phyloP scores from a whole-genome alignment of 371 early-diverging fungal genomes.

The Agmasoma carcini region DNA sequence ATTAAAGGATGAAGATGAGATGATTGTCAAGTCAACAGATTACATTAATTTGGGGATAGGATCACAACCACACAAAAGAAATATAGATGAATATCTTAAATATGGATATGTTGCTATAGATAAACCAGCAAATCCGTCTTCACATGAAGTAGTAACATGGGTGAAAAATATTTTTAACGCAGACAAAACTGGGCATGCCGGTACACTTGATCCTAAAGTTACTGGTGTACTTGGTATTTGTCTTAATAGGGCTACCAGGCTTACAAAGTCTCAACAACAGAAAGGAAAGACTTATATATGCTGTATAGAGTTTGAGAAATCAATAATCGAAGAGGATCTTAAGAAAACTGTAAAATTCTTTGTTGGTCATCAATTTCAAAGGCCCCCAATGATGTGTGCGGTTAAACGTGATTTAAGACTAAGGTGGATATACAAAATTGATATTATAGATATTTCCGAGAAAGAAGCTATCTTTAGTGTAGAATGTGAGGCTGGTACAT shows the following conservation, averaged over 20 bases:
- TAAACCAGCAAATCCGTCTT: constrained; percentile 95
- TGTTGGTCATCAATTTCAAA: constrained; percentile 91
- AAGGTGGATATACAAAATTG: constrained; percentile 85
- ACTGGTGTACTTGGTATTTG: constrained; percentile 96
- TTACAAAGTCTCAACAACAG: constrained; percentile 94
- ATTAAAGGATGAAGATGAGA: constrained; percentile 75
- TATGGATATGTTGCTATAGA: constrained; percentile 93
- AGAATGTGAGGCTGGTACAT: constrained; percentile 96
- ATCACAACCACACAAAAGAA: constrained; percentile 79
- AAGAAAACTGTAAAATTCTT: constrained; percentile 68
- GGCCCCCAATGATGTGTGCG: constrained; percentile 96
- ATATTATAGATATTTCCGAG: constrained; percentile 80
- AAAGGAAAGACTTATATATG: constrained; percentile 93
- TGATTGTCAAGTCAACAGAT: constrained; percentile 83
- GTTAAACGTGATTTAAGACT: constrained; percentile 97
- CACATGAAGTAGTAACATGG: constrained; percentile 99
- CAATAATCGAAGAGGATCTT: constrained; percentile 36
- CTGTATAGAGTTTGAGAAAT: constrained; percentile 63
- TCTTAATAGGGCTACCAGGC: constrained; percentile 89
- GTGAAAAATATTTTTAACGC: constrained; percentile 87
- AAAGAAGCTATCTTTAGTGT: constrained; percentile 89
- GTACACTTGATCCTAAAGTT: constrained; percentile 97
- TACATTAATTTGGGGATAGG: constrained; percentile 90
- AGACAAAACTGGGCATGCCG: constrained; percentile 96
- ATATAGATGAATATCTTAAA: constrained; percentile 63